Evolutionary conservation across 192 early-diverging fungal genomes (phyloP), one percentile per base, ranked within the genome.

Genomic region (Endogone sp.): DNA sequence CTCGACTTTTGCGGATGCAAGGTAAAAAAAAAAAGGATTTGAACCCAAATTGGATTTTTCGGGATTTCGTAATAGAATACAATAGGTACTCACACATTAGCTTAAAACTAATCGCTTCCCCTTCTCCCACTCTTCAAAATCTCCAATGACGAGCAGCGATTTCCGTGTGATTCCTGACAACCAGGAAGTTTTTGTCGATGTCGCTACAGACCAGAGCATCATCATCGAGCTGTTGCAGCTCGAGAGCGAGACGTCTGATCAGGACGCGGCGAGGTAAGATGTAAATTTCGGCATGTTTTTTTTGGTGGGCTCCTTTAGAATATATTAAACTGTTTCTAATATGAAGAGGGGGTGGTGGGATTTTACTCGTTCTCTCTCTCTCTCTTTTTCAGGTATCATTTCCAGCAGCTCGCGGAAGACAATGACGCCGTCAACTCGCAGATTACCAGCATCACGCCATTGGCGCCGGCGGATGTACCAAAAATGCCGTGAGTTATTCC

Each of bases 111-210:
- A 74, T 37, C 20, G 20, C 32, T 27, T 8, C 27, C 2, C 26
- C 30, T 59, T 26, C 16, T 64, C 60, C 16, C 2, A 0, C 31
- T 64, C 56, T 16, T 26, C 20, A 29, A 6, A 65, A 78, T 62
- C 27, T 31, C 4, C 62, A 66, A 61, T 29, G n/a, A n/a, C n/a
- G n/a, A 49, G 22, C 78, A 95, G 94, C 69, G 63, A 83, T n/a
- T 70, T 96, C 16, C 90, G 95, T 29, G 73, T 92, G 56, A 85
- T 98, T 0, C 94, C 95, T 0, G 91, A 93, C 78, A 89, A 95
- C 75, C 95, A 98, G 77, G 95, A 98, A 71, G 95, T 96, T 4
- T 98, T 92, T 77, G 88, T 90, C 8, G 81, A 90, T 64, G 74
- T 75, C 26, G 76, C 66, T 4, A 88, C 84, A 4, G 89, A 94